A percentile compares a stretch with the other conserved stretches of the same genome.
phyloP scores from a whole-genome alignment of 1,284 basidiomycete species.

The Papiliotrema nemorosa region DNA sequence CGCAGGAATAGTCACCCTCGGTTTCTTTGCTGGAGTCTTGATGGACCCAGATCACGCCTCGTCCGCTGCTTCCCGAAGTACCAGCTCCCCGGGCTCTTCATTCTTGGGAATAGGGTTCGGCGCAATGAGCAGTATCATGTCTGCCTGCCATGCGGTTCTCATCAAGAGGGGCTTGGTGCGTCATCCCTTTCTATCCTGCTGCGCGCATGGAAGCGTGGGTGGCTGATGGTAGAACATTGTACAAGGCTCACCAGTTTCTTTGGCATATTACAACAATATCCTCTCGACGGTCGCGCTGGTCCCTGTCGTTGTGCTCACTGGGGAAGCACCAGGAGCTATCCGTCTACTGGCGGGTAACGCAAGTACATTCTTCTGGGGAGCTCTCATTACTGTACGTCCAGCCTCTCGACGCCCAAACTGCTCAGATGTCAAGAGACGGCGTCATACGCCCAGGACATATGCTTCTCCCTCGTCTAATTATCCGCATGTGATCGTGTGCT shows the following conservation, averaged over 20 bases:
- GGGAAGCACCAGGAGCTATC: constrained; percentile 17
- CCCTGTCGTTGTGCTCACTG: constrained; percentile 22
- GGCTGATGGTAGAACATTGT: constrained; percentile 12
- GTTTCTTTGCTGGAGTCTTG: constrained; percentile 81
- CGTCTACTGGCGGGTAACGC: constrained; percentile 12
- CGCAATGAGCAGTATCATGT: constrained; percentile 22
- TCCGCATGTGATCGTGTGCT: background rate
- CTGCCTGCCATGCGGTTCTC: constrained; percentile 29
- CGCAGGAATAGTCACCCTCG: constrained; percentile 69
- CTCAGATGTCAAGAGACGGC: too few species aligned
- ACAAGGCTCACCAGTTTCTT: constrained; percentile 22
- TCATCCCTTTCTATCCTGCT: background rate
- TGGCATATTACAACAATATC: constrained; percentile 34
- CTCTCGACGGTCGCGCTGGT: constrained; percentile 21
- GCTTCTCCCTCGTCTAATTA: background rate
- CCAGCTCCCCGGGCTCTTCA: constrained; percentile 15
- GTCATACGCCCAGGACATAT: too few species aligned
- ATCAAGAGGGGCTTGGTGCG: constrained; percentile 27
- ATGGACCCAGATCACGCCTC: constrained; percentile 59
- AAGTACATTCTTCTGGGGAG: constrained; percentile 22
- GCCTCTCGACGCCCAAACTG: too few species aligned
- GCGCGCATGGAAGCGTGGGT: too few species aligned
- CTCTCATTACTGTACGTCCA: constrained; percentile 21
- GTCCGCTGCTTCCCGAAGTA: constrained; percentile 52
- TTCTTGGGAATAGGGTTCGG: constrained; percentile 32